Evolutionary conservation across 78 protist genomes (phyloP).

Genomic region (Dictyostelium intermedium): DNA sequence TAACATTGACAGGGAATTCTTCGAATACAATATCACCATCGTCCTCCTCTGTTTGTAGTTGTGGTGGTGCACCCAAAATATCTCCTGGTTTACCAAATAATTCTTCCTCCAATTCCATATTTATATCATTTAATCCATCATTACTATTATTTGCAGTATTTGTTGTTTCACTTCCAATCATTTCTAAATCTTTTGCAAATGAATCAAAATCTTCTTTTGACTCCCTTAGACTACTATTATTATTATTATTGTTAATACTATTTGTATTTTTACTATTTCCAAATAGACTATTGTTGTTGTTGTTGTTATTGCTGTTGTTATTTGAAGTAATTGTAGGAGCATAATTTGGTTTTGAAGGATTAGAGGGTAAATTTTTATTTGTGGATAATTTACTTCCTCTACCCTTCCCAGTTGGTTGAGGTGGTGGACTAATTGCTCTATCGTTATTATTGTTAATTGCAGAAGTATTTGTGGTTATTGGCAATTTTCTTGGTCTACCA

Average conservation of each 20-base stretch:
- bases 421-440: not conserved
- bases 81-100: not conserved
- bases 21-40: slow-evolving; percentile 12
- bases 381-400: not conserved
- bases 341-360: not conserved
- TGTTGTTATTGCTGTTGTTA: not conserved
- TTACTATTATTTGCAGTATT: not conserved
- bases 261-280: not conserved
- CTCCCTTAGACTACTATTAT: not conserved
- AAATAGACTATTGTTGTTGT: not conserved
- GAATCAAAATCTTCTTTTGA: not conserved
- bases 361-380: not conserved
- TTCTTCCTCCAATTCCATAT: not conserved
- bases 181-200: slow-evolving; percentile 13
- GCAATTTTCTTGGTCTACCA: not conserved
- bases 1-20: not conserved
- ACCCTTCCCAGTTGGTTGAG: not conserved
- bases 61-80: not conserved
- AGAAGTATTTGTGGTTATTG: not conserved
- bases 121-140: not conserved
- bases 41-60: not conserved
- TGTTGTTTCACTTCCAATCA: not conserved
- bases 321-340: not conserved
- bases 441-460: not conserved
- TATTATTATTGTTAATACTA: not conserved